Conservation (phyloP, 2,329 filamentous ascomycete species). For the Diaporthe amygdali region DNA sequence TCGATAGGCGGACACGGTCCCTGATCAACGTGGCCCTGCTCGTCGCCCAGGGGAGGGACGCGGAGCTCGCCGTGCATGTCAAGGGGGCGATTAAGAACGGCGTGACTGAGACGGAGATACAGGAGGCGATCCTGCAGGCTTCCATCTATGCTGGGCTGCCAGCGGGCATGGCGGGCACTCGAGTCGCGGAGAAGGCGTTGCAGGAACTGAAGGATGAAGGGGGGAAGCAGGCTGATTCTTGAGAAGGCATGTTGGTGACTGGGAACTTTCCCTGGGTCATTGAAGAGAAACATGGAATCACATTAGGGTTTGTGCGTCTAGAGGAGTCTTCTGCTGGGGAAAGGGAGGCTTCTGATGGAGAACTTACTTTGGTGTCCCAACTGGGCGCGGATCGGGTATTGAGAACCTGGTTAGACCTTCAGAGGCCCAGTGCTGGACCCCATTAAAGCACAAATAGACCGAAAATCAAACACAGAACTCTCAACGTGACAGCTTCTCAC, state of each 20-base stretch:
- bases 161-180: slow-evolving; percentile 43
- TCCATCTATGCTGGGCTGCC: slow-evolving; percentile 47
- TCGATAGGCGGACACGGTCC: slow-evolving; percentile 63
- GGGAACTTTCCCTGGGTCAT: too few relatives aligned
- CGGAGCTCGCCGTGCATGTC: slow-evolving; percentile 65
- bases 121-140: slow-evolving; percentile 57
- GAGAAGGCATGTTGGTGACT: slow-evolving; percentile 27
- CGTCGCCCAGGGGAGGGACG: slow-evolving; percentile 61
- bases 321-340: too few relatives aligned
- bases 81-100: slow-evolving; percentile 68
- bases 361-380: too few relatives aligned
- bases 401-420: too few relatives aligned
- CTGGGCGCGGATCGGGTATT: too few relatives aligned
- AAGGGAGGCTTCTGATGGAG: too few relatives aligned
- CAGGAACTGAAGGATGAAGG: slow-evolving; percentile 32
- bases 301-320: too few relatives aligned
- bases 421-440: too few relatives aligned
- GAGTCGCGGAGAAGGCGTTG: slow-evolving; percentile 32
- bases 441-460: too few relatives aligned
- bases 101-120: slow-evolving; percentile 52
- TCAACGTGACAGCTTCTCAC: neutral
- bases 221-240: neutral
- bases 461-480: neutral
- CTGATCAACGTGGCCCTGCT: slow-evolving; percentile 70
- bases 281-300: too few relatives aligned